Evolutionary conservation across 306 rosid species (phyloP), one percentile per base, ranked within the genome.

Genomic region (Erythrophleum fordii): DNA sequence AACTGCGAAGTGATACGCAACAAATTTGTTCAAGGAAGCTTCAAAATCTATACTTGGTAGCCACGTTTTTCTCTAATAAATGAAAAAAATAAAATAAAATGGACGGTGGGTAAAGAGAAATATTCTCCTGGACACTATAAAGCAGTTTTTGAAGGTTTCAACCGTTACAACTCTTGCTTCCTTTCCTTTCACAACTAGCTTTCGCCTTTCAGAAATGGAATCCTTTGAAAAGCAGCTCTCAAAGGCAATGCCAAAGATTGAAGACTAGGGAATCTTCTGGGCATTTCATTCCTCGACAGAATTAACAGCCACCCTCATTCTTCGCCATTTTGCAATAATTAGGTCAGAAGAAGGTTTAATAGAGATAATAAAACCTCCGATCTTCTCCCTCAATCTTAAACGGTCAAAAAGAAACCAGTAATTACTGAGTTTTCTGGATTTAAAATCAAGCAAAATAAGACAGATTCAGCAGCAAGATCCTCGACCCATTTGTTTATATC

Each of bases 61-160:
- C 69, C 90, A 83, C 83, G 77, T 74, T 84, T 75, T 64, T 72
- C 73, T 77, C 80, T 62, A 79, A 71, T 72, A 78, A 84, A 83
- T 79, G 89, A 51, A 49, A 77, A 52, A 9, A 34, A 65, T 8
- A 61, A 16, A 9, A 29, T 5, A 3, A 77, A 87, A 80, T 56
- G 83, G 89, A 71, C 35, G 52, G 51, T 16, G 69, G 18, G 46
- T 79, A 85, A 86, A 77, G 87, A 78, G 42, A 81, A 74, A 77
- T 75, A 83, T 77, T 84, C 76, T 78, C 75, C 35, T 14, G 69
- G 78, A 41, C 16, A 1, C 62, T 60, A 52, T 55, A 87, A 92
- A 89, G 95, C 86, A 80, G 80, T 90, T 88, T n/a, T 87, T 87
- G 87, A 88, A 84, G 80, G 88, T 92, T 90, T 86, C 88, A 92